These are phyloP conservation scores for Gymnopus androsaceus DNA, from an alignment of 1,284 basidiomycete species.

Conservation along the genomic window DNA sequence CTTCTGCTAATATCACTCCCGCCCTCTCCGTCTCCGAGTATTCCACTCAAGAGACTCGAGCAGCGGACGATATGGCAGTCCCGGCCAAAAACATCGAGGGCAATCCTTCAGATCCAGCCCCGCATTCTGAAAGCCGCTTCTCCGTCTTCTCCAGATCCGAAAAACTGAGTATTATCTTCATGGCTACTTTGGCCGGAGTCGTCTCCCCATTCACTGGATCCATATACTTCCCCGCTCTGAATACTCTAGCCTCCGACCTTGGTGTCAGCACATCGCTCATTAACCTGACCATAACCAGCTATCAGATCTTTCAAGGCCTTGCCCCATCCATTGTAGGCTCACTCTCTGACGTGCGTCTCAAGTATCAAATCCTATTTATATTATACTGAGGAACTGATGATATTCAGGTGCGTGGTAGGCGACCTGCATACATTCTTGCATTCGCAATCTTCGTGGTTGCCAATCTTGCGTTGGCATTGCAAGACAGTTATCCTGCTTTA, in stretches of 20 bases:
- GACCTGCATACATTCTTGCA: background rate
- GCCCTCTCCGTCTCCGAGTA: background rate
- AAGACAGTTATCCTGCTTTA: background rate
- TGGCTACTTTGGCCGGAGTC: background rate
- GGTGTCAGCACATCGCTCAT: constrained; percentile 2
- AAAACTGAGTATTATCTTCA: background rate
- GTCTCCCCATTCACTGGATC: background rate
- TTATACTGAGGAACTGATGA: too few species aligned
- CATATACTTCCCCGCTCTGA: constrained; percentile 4
- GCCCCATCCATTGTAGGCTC: background rate
- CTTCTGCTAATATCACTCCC: too few species aligned
- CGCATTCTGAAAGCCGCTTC: background rate
- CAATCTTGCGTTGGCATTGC: background rate
- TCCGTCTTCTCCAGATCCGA: background rate
- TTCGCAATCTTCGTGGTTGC: background rate
- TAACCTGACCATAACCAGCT: constrained; percentile 6
- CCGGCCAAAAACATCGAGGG: background rate
- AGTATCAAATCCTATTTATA: too few species aligned
- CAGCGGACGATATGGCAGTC: background rate
- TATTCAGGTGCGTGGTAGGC: too few species aligned
- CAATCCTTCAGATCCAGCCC: too few species aligned
- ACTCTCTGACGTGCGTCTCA: background rate
- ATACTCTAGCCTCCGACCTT: background rate
- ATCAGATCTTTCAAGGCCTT: constrained; percentile 12
- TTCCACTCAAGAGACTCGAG: background rate